Evolutionary conservation across 129 eudicot genomes (phyloP).

Genomic region (Flaveria linearis): DNA sequence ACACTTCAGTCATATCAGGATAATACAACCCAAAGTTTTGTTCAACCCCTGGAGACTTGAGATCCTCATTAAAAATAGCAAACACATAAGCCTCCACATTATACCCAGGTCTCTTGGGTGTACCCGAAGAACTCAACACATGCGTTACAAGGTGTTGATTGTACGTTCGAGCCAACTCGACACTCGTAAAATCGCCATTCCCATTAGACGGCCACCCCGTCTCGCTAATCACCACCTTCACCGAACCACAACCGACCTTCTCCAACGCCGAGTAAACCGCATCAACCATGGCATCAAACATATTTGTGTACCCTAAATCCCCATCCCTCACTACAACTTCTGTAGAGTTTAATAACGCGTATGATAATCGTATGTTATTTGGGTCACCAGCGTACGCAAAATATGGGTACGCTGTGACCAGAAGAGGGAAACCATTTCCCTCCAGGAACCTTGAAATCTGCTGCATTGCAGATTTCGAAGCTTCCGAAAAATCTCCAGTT

Average conservation of each 20-base stretch:
- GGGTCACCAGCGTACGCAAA: constrained; percentile 35
- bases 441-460: constrained; percentile 18
- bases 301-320: constrained; percentile 32
- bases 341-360: constrained; percentile 33
- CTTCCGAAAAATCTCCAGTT: constrained; percentile 17
- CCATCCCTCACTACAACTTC: constrained; percentile 43
- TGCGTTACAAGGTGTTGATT: constrained; percentile 38
- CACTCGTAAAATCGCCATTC: constrained; percentile 36
- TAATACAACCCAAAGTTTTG: constrained; percentile 48
- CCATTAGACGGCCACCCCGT: constrained; percentile 52
- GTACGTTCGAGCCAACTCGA: constrained; percentile 27
- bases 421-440: constrained; percentile 26
- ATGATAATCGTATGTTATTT: constrained; percentile 6
- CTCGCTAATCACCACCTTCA: constrained; percentile 45
- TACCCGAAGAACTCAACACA: constrained; percentile 29
- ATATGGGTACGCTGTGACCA: constrained; percentile 50
- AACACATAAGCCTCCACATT: constrained; percentile 42
- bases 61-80: constrained; percentile 44
- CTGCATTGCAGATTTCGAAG: constrained; percentile 19
- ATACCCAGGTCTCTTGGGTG: constrained; percentile 40
- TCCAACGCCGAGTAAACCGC: constrained; percentile 41
- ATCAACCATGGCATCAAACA: constrained; percentile 51
- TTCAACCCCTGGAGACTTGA: constrained; percentile 41
- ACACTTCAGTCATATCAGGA: constrained; percentile 42
- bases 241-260: constrained; percentile 28